These are phyloP conservation scores for Osmanthus fragrans DNA, from an alignment of 257 asterid species.

Conservation along the genomic window DNA sequence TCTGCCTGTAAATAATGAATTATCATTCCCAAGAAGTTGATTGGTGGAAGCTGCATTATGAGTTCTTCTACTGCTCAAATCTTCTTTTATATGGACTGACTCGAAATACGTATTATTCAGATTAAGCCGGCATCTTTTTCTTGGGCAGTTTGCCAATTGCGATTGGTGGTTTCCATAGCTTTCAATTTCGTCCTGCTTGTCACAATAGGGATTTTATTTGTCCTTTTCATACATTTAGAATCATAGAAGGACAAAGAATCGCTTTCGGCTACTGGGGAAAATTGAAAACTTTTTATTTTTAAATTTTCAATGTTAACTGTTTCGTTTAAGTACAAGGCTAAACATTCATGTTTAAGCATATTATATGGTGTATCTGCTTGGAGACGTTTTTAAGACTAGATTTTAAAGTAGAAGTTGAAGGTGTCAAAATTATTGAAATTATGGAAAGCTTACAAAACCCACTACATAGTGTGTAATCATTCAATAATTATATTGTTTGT, in stretches of 20 bases:
- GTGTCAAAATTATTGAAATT: too few relatives aligned
- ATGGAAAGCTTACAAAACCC: too few relatives aligned
- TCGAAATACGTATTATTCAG: background rate
- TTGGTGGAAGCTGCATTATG: slow-evolving; percentile 10
- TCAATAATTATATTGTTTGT: too few relatives aligned
- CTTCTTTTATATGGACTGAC: background rate
- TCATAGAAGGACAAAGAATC: background rate
- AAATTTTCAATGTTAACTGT: background rate
- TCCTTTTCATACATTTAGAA: background rate
- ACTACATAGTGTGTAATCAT: too few relatives aligned
- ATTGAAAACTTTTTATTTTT: background rate
- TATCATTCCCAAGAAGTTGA: background rate
- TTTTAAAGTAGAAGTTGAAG: too few relatives aligned
- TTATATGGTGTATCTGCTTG: too few relatives aligned
- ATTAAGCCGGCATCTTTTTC: slow-evolving; percentile 20
- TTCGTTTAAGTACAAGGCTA: background rate
- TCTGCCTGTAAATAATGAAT: background rate
- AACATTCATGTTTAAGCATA: too few relatives aligned
- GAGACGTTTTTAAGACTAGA: too few relatives aligned
- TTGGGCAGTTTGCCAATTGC: background rate
- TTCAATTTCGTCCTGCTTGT: background rate
- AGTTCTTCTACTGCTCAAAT: background rate
- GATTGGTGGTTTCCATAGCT: background rate
- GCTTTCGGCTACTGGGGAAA: background rate
- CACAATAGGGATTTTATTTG: background rate